Evolutionary conservation across 345 rosid genomes (phyloP).

Genomic region (Citrus cavaleriei): DNA sequence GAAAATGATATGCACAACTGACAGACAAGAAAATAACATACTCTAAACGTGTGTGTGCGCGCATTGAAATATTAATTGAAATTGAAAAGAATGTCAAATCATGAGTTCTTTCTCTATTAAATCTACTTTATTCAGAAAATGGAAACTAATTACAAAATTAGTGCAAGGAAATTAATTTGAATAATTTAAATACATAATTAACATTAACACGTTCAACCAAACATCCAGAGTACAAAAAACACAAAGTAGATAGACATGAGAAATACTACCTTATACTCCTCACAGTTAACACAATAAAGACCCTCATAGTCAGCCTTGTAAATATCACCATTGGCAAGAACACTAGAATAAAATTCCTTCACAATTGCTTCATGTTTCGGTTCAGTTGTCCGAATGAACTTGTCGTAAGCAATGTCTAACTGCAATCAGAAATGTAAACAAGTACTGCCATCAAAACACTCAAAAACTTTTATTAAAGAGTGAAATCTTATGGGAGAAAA

Average conservation of each 20-base stretch:
- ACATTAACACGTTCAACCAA: not conserved
- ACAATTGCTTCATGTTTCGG: slow-evolving; percentile 84
- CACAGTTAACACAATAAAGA: slow-evolving; percentile 88
- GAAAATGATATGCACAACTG: not conserved
- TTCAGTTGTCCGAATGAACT: slow-evolving; percentile 92
- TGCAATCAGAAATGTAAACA: slow-evolving; percentile 25
- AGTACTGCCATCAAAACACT: slow-evolving; percentile 1
- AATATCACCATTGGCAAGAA: slow-evolving; percentile 84
- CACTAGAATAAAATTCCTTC: slow-evolving; percentile 73
- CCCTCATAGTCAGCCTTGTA: slow-evolving; percentile 92
- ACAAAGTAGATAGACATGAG: slow-evolving; percentile 1
- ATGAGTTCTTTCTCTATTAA: not conserved
- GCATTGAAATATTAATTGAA: not conserved
- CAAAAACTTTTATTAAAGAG: not conserved
- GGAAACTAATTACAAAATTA: not conserved
- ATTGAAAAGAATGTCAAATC: not conserved
- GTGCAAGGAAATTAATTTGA: not conserved
- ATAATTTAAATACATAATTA: not conserved
- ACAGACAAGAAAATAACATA: not conserved
- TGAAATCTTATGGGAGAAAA: not conserved
- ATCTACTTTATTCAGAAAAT: not conserved
- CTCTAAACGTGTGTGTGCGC: not conserved
- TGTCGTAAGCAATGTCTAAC: slow-evolving; percentile 77
- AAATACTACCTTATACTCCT: slow-evolving; percentile 80
- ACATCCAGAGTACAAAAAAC: not conserved